Evolutionary conservation across 2,329 filamentous ascomycete species (phyloP).

Genomic region (Keithomyces neogunnii): DNA sequence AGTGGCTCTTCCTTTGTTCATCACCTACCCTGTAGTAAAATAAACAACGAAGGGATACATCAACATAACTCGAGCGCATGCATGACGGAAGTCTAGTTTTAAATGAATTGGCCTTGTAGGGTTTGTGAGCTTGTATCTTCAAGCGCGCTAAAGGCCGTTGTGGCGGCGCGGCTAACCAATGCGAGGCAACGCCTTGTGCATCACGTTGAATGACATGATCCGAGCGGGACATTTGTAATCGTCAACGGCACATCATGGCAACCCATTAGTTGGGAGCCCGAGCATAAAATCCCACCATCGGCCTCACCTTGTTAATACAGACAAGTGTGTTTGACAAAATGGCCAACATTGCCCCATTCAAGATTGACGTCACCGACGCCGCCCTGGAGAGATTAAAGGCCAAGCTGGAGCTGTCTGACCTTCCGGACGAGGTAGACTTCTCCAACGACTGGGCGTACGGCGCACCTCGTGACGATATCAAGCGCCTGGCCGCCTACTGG

Average conservation of each 20-base stretch:
- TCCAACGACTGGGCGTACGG: slow-evolving; percentile 25
- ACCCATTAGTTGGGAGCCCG: no score
- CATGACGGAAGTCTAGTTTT: no score
- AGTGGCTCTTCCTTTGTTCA: no score
- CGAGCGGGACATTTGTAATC: background rate
- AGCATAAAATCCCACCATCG: no score
- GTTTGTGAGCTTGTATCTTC: no score
- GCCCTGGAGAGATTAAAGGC: slow-evolving; percentile 20
- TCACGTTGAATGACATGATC: background rate
- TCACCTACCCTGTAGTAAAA: no score
- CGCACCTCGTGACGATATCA: slow-evolving; percentile 22
- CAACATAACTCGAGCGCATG: no score
- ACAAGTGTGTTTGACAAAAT: background rate
- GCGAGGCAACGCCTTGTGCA: background rate
- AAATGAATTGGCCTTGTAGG: no score
- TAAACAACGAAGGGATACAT: no score
- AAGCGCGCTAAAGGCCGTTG: no score
- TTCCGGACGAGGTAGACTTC: slow-evolving; percentile 21
- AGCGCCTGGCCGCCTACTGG: slow-evolving; percentile 28
- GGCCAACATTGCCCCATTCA: slow-evolving; percentile 23
- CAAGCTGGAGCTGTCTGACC: slow-evolving; percentile 21
- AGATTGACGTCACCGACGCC: slow-evolving; percentile 24
- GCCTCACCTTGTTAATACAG: background rate
- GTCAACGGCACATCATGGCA: no score
- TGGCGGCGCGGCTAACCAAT: no score